phyloP scores from a whole-genome alignment of 148 eudicot genomes.

The Salicornia ramosissima region DNA sequence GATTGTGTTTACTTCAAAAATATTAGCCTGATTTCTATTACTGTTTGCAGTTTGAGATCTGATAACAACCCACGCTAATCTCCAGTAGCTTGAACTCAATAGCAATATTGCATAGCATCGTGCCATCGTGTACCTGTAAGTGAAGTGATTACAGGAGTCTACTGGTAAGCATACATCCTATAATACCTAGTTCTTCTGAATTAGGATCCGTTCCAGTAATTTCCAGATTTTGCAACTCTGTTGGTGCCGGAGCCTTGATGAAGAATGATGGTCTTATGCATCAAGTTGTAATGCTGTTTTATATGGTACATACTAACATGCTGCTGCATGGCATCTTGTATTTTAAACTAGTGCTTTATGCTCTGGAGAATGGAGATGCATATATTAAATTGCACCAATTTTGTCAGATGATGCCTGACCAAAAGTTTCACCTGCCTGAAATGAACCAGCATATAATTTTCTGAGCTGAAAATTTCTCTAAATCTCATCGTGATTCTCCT shows the following conservation, averaged over 20 bases:
- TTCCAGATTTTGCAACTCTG: neutral
- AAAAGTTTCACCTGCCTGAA: neutral
- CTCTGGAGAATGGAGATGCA: neutral
- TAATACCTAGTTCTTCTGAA: neutral
- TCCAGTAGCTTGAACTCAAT: neutral
- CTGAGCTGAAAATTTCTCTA: neutral
- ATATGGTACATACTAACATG: neutral
- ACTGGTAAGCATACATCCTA: neutral
- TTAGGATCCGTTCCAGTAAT: neutral
- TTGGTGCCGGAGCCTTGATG: neutral
- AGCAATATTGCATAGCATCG: neutral
- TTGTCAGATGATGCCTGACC: neutral
- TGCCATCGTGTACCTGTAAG: neutral
- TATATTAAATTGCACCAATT: neutral
- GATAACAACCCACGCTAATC: neutral
- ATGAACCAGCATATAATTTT: neutral
- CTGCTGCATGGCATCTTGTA: neutral
- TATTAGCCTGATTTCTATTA: neutral
- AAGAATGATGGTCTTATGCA: neutral
- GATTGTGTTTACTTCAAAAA: neutral
- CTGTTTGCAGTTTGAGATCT: neutral
- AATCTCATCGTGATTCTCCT: neutral
- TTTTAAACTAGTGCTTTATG: neutral
- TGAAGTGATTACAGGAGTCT: neutral
- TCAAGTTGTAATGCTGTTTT: neutral